phyloP scores from a whole-genome alignment of 2,329 filamentous ascomycete genomes.

The Aspergillus phoenicis region DNA sequence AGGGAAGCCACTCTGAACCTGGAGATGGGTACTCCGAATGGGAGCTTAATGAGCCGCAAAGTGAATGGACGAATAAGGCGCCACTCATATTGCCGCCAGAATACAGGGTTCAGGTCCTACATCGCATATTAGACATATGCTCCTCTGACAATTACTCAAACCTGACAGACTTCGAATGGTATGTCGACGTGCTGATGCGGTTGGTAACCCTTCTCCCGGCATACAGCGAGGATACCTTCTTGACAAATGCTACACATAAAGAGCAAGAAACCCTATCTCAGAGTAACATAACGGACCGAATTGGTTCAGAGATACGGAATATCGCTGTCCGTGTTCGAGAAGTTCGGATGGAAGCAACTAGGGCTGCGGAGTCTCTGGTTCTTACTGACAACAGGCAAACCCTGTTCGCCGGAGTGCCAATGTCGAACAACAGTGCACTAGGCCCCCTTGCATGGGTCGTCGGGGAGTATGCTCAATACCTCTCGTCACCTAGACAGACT shows the following conservation, averaged over 20 bases:
- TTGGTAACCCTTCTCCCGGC: slow-evolving; percentile 66
- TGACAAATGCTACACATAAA: slow-evolving; percentile 18
- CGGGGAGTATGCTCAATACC: slow-evolving; percentile 79
- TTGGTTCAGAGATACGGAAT: slow-evolving; percentile 85
- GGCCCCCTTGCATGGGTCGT: slow-evolving; percentile 80
- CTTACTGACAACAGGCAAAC: slow-evolving; percentile 60
- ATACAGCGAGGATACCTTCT: slow-evolving; percentile 27
- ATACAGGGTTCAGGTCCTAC: slow-evolving; percentile 81
- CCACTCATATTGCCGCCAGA: slow-evolving; percentile 67
- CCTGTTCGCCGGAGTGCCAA: slow-evolving; percentile 57
- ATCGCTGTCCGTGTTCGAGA: slow-evolving; percentile 88
- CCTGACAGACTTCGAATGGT: slow-evolving; percentile 94
- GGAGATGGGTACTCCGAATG: slow-evolving; percentile 22
- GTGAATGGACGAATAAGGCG: slow-evolving; percentile 1
- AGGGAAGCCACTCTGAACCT: slow-evolving; percentile 37
- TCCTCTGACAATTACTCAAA: slow-evolving; percentile 84
- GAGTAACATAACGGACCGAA: slow-evolving; percentile 45
- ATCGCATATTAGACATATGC: slow-evolving; percentile 84
- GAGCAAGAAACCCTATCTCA: slow-evolving; percentile 17
- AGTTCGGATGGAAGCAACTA: slow-evolving; percentile 76
- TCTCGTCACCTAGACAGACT: slow-evolving; percentile 70
- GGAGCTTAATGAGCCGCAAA: slow-evolving; percentile 3
- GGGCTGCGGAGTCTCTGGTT: slow-evolving; percentile 76
- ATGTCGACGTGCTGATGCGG: slow-evolving; percentile 85
- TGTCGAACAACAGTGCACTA: slow-evolving; percentile 64